A percentile compares a stretch with the other conserved stretches of the same genome.
Evolutionary conservation across 108 stramenopile species (phyloP).

Genomic region (Heterococcus sp.): DNA sequence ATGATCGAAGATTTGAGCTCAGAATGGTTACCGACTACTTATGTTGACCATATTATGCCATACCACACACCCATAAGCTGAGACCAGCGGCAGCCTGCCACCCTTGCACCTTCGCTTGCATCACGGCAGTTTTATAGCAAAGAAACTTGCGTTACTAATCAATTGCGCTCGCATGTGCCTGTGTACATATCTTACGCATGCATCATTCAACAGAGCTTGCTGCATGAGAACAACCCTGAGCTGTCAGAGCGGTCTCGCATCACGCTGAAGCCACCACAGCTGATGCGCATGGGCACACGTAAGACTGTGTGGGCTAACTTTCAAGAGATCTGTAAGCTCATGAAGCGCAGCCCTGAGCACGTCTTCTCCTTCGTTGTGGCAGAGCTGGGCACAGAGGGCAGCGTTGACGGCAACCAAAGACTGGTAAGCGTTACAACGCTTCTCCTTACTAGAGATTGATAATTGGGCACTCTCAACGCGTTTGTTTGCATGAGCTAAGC

Average conservation of each 20-base stretch:
- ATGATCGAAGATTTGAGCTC: not conserved
- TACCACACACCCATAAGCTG: not conserved
- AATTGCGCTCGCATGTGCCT: not conserved
- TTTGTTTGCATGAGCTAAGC: no score
- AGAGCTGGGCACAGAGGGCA: conserved; percentile 95
- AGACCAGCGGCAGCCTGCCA: not conserved
- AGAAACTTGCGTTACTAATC: no score
- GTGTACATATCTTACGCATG: not conserved
- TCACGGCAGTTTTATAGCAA: no score
- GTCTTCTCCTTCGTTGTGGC: conserved; percentile 99
- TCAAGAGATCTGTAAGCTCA: conserved; percentile 95
- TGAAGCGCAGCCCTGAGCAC: conserved; percentile 92
- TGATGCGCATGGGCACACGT: conserved; percentile 74
- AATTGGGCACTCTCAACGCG: no score
- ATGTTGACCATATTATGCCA: not conserved
- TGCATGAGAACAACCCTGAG: conserved; percentile 94
- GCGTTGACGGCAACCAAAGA: conserved; percentile 96
- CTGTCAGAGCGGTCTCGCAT: conserved; percentile 93
- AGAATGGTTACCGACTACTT: not conserved
- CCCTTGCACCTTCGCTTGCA: not conserved
- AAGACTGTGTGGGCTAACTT: conserved; percentile 97
- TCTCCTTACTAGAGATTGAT: no score
- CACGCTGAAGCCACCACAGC: conserved; percentile 93
- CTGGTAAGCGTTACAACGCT: no score
- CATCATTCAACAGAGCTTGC: conserved; percentile 71